Evolutionary conservation across 2,329 filamentous ascomycete species (phyloP), one percentile per base, ranked within the genome.

Genomic region (Penicillium sp.): DNA sequence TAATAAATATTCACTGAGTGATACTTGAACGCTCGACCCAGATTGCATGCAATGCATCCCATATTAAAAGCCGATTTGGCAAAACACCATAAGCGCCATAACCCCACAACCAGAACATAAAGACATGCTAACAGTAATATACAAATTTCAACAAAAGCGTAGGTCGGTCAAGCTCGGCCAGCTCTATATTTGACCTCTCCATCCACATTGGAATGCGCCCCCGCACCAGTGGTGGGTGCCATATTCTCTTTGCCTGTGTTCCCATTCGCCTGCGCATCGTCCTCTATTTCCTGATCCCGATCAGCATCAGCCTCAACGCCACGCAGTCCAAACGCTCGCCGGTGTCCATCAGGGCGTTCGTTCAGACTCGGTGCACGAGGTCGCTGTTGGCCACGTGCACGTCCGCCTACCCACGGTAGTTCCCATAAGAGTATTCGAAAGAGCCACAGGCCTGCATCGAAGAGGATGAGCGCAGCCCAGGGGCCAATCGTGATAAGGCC

Each of bases 371-470:
- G 85, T 33, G 84, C 85, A 59, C 84, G 77, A 6, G 86, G 86
- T 58, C 83, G 76, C 54, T 79, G 78, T 61, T 80, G 65, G 25
- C 77, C 77, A 6, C 66, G 63, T 20, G 66, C 63, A 54, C 79
- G 81, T 55, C 80, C 78, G 23, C 81, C 81, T 1, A 81, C 64
- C 79, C 79, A 82, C 8, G 82, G 73, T 2, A 82, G 57, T 54
- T 83, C 80, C 81, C 81, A 83, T 54, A 79, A 79, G 12, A 80
- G 66, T 14, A 81, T 76, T 56, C 86, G 84, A 69, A 81, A 82
- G 55, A 84, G 60, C 71, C 87, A 89, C 41, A 88, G 78, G 23
- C 82, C 59, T 51, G 86, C 69, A 67, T 89, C 86, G 75, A 88
- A 88, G 59, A 85, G 53, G 58, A 89, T 75, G 33, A 89, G 71